These are phyloP conservation scores for Paxillus ammoniavirescens DNA, from an alignment of 768 basidiomycete genomes.

Conservation along the genomic window DNA sequence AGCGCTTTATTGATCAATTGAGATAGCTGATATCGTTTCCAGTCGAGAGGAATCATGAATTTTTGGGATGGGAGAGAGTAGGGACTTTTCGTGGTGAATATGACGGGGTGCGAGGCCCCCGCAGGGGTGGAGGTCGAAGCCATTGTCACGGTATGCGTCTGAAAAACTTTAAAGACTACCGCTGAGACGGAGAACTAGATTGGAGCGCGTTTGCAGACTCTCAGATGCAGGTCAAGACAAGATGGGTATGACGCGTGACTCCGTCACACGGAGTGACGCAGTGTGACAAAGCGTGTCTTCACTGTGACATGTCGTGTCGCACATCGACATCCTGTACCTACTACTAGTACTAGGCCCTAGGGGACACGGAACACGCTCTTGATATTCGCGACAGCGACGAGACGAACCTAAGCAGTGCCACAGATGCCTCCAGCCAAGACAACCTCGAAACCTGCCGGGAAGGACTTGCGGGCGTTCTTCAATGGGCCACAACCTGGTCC, in stretches of 20 bases:
- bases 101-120: conserved; percentile 38
- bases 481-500: conserved; percentile 17
- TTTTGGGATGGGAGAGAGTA: conserved; percentile 84
- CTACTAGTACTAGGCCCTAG: too few relatives aligned
- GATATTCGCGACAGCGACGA: not conserved
- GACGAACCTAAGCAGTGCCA: not conserved
- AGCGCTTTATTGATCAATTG: conserved; percentile 96
- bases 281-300: too few relatives aligned
- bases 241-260: not conserved
- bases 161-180: not conserved
- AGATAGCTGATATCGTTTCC: conserved; percentile 93
- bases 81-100: conserved; percentile 70
- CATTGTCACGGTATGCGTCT: not conserved
- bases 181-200: too few relatives aligned
- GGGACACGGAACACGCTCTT: not conserved
- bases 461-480: conserved; percentile 42
- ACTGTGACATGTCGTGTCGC: too few relatives aligned
- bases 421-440: conserved; percentile 4
- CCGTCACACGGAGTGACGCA: too few relatives aligned
- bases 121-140: too few relatives aligned
- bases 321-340: too few relatives aligned
- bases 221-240: too few relatives aligned
- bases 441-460: conserved; percentile 17
- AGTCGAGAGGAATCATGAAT: conserved; percentile 87
- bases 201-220: too few relatives aligned